Conservation (phyloP, 768 basidiomycete genomes). For the Kwoniella sp. region DNA sequence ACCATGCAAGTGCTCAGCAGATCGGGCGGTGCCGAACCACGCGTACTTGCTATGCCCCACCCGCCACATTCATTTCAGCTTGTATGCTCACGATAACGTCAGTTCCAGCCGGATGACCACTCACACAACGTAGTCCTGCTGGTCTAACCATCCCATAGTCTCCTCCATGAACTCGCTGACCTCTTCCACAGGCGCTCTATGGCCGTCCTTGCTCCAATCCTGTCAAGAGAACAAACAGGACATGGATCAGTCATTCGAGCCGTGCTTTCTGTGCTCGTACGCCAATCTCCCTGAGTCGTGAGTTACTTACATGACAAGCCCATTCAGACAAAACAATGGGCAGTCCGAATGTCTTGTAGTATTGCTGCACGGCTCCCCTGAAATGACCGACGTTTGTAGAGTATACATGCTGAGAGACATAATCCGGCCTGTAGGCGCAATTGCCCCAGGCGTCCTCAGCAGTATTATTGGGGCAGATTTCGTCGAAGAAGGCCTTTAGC, state of each 20-base stretch:
- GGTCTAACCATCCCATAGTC: conserved; percentile 31
- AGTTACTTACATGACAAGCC: conserved; percentile 30
- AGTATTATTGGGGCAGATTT: conserved; percentile 21
- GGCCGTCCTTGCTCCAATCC: background rate
- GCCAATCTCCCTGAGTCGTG: too few species aligned
- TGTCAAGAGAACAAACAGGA: background rate
- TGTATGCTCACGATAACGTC: too few species aligned
- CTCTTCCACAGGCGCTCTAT: background rate
- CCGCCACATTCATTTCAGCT: too few species aligned
- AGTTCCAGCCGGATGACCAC: too few species aligned
- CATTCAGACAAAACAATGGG: conserved; percentile 30
- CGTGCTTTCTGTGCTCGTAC: too few species aligned
- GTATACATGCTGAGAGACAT: conserved; percentile 27
- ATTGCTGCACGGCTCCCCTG: conserved; percentile 10
- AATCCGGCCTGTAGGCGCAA: conserved; percentile 26
- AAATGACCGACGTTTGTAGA: conserved; percentile 16
- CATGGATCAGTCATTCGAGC: background rate
- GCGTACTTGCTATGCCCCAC: conserved; percentile 24
- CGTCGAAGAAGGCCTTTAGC: conserved; percentile 32
- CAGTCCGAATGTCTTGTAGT: conserved; percentile 17
- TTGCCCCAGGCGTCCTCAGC: conserved; percentile 9
- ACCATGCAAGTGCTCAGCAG: conserved; percentile 15
- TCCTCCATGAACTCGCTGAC: conserved; percentile 21
- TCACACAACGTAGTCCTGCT: conserved; percentile 25
- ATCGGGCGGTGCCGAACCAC: conserved; percentile 28